Evolutionary conservation across 192 early-diverging fungal genomes (phyloP).

Genomic region (Paraglomus brasilianum): DNA sequence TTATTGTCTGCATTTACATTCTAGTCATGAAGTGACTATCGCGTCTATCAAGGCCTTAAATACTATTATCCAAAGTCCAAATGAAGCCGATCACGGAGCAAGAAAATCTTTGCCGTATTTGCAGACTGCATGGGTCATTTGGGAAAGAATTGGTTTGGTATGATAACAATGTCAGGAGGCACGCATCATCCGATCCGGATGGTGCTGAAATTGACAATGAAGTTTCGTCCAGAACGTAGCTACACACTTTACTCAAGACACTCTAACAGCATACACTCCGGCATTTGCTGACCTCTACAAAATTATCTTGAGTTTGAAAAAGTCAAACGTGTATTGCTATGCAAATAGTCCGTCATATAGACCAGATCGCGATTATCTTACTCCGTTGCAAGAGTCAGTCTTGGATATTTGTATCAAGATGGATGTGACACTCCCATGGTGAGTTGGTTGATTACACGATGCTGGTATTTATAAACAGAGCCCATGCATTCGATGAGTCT

Average conservation of each 20-base stretch:
- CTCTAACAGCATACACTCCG: slow-evolving; percentile 59
- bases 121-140: slow-evolving; percentile 63
- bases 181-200: slow-evolving; percentile 23
- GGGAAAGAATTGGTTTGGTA: slow-evolving; percentile 72
- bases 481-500: no score
- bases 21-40: slow-evolving; percentile 74
- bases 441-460: slow-evolving; percentile 46
- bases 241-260: slow-evolving; percentile 67
- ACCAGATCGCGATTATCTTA: slow-evolving; percentile 55
- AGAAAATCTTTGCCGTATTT: slow-evolving; percentile 49
- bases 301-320: slow-evolving; percentile 67
- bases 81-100: slow-evolving; percentile 21
- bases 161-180: slow-evolving; percentile 38
- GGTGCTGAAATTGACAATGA: slow-evolving; percentile 32
- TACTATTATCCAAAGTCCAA: slow-evolving; percentile 48
- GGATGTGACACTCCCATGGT: slow-evolving; percentile 37
- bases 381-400: slow-evolving; percentile 64
- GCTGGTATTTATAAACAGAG: slow-evolving; percentile 37
- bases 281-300: slow-evolving; percentile 65
- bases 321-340: slow-evolving; percentile 51
- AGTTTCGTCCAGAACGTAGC: slow-evolving; percentile 32
- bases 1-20: slow-evolving; percentile 60
- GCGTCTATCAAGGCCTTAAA: slow-evolving; percentile 72
- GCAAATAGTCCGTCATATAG: slow-evolving; percentile 53
- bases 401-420: slow-evolving; percentile 50